Base-by-base conservation (phyloP, 352 stramenopile species). In the Pythium sp. region DNA sequence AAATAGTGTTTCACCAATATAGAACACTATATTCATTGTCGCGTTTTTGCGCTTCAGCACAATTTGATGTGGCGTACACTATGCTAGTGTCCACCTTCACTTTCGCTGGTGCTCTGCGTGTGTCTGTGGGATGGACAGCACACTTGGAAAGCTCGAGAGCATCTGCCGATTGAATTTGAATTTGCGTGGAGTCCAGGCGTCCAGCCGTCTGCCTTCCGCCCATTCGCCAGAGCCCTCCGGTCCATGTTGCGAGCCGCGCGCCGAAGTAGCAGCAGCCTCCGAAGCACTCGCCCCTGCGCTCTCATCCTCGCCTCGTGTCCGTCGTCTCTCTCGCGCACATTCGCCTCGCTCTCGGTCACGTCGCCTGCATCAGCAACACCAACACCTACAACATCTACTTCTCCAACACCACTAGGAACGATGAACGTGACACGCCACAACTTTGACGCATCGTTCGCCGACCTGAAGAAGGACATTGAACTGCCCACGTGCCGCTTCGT, bases 351-450 rank as follows among this genome's bases (percentile, higher is more conserved):
- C 63, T 46, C 64, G 15, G 30, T 60, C 51, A 11, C 61, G 9
- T 49, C 61, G n/a, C 9, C 62, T 62, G 4, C 49, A 68, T 2
- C 49, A 41, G 30, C 49, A 36, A 41, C 54, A 28, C 15, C 28
- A 69, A 65, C 54, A 36, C 38, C 54, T 51, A 9, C 43, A 26
- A 15, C 68, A 43, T 47, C 61, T n/a, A 62, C 63, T 14, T 32
- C 49, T 22, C 28, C 62, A 32, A 32, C 28, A 18, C 15, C 63
- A 32, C 18, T 63, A 11, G 69, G 64, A 59, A 64, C 77, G 24
- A 94, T 95, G 87, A 90, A 95, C 73, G 87, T 95, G 53, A 92
- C 85, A 47, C 81, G 84, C 65, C 83, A 90, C 74, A 93, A 93
- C 70, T 95, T 95, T 65, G 70, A 79, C 53, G 68, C 74, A n/a